These are phyloP conservation scores for Globisporangium recalcitrans DNA, from an alignment of 352 stramenopile genomes.

Conservation along the genomic window DNA sequence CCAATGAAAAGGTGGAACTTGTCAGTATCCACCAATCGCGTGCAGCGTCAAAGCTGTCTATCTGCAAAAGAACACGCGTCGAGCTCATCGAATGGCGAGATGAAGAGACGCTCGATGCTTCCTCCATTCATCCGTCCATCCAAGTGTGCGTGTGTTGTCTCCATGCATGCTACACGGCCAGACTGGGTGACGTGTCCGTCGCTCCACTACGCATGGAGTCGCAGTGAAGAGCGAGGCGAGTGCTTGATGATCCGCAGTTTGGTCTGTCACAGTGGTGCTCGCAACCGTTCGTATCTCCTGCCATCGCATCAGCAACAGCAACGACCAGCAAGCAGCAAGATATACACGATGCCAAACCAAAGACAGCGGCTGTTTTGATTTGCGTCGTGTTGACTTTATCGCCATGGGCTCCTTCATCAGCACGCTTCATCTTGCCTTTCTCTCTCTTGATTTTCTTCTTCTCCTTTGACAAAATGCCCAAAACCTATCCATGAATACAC, in stretches of 20 bases:
- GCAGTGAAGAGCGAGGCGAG: no score
- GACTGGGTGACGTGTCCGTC: no score
- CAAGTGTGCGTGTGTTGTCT: no score
- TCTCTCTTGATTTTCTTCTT: background rate
- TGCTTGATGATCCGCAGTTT: no score
- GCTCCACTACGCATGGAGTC: no score
- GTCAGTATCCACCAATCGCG: constrained; percentile 3
- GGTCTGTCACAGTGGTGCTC: background rate
- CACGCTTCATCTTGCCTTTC: background rate
- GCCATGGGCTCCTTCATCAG: background rate
- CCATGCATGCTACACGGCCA: no score
- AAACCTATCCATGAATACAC: background rate
- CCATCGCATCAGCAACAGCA: background rate
- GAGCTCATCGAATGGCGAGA: no score
- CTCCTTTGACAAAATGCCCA: background rate
- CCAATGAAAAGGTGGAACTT: background rate
- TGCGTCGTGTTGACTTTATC: constrained; percentile 4
- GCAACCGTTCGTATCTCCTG: constrained; percentile 2
- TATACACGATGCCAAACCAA: background rate
- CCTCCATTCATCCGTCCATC: no score
- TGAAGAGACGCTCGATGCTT: no score
- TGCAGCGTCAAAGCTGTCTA: no score
- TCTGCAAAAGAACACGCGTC: background rate
- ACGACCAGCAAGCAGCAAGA: background rate
- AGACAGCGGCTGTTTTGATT: background rate